phyloP scores from a whole-genome alignment of 441 rosid genomes.

The Isatis lusitanica region DNA sequence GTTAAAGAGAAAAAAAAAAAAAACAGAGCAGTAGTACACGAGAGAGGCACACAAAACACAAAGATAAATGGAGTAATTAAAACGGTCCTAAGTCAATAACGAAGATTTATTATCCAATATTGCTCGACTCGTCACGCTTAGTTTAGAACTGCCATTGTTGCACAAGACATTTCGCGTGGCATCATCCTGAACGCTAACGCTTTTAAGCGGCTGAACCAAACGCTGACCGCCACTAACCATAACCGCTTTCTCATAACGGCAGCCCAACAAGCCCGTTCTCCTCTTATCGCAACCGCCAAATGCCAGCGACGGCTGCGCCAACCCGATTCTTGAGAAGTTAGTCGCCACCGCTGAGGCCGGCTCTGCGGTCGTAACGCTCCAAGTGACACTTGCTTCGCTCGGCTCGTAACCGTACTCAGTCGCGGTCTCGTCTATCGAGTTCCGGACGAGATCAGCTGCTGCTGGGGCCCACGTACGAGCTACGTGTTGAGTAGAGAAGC shows the following conservation, averaged over 20 bases:
- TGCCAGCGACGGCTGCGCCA: slow-evolving; percentile 5
- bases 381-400: slow-evolving; percentile 79
- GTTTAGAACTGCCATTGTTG: slow-evolving; percentile 26
- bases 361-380: slow-evolving; percentile 85
- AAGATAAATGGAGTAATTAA: background rate
- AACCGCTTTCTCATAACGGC: slow-evolving; percentile 77
- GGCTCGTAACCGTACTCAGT: slow-evolving; percentile 65
- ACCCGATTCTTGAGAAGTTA: slow-evolving; percentile 39
- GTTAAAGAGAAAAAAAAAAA: background rate
- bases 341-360: slow-evolving; percentile 38
- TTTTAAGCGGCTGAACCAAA: slow-evolving; percentile 15
- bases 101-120: slow-evolving; percentile 3
- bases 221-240: slow-evolving; percentile 30
- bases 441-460: background rate
- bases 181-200: slow-evolving; percentile 5
- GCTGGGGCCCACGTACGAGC: slow-evolving; percentile 25
- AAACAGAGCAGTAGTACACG: background rate
- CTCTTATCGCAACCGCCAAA: slow-evolving; percentile 34
- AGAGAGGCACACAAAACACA: slow-evolving; percentile 17
- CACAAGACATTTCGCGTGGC: slow-evolving; percentile 21
- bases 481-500: slow-evolving; percentile 72
- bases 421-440: slow-evolving; percentile 36
- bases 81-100: slow-evolving; percentile 6
- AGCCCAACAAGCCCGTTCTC: slow-evolving; percentile 49
- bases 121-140: slow-evolving; percentile 19